phyloP scores from a whole-genome alignment of 2,329 filamentous ascomycete species.

The Paraphoma chrysanthemicola region DNA sequence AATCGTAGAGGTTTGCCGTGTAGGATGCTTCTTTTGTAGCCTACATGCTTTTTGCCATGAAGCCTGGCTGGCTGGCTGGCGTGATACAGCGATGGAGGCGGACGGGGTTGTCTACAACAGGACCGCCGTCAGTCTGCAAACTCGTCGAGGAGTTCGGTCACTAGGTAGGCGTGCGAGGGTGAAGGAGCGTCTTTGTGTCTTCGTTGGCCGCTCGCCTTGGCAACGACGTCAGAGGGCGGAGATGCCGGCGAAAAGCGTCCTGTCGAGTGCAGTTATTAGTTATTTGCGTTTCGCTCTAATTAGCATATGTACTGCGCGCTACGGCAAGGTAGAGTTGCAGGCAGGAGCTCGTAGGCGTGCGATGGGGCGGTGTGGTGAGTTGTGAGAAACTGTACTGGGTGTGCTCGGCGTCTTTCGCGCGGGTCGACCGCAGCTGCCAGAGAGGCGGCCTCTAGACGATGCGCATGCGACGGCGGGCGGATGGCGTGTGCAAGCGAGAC shows the following conservation, averaged over 20 bases:
- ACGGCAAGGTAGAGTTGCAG: conserved; percentile 4
- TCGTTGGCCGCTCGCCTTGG: conserved; percentile 44
- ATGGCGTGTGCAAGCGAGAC: conserved; percentile 9
- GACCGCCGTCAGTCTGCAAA: conserved; percentile 49
- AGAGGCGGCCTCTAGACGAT: conserved; percentile 30
- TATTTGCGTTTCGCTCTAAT: conserved; percentile 47
- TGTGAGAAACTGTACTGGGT: conserved; percentile 28
- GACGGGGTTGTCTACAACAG: conserved; percentile 45
- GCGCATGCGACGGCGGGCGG: conserved; percentile 35
- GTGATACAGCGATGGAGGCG: conserved; percentile 50
- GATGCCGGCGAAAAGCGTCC: conserved; percentile 55
- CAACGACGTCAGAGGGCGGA: conserved; percentile 50
- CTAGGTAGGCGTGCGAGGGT: conserved; percentile 57
- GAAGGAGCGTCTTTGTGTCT: conserved; percentile 51
- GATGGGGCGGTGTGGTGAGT: conserved; percentile 22
- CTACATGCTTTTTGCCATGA: too few relatives aligned
- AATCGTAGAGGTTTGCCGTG: too few relatives aligned
- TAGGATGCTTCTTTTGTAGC: too few relatives aligned
- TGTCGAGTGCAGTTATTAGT: conserved; percentile 47
- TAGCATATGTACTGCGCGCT: conserved; percentile 35
- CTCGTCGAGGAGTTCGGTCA: conserved; percentile 56
- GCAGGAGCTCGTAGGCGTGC: conserved; percentile 16
- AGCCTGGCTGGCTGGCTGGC: conserved; percentile 41
- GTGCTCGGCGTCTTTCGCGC: conserved; percentile 38
- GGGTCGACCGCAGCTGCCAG: conserved; percentile 38